phyloP scores from a whole-genome alignment of 148 eudicot genomes.

The Agrostemma githago region DNA sequence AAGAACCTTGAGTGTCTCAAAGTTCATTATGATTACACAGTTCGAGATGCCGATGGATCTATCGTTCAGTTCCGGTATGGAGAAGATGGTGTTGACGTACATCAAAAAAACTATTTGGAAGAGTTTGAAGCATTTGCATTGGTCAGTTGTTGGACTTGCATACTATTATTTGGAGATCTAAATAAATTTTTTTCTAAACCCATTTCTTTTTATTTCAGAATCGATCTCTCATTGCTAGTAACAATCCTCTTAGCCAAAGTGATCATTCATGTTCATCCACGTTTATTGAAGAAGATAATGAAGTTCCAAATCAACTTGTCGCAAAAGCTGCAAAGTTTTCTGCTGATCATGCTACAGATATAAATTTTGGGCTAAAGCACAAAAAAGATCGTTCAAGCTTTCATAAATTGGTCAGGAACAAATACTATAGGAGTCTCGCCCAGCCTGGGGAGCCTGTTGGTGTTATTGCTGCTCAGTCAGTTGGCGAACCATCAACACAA shows the following conservation, averaged over 20 bases:
- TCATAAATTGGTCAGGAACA: slow-evolving; percentile 60
- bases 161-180: neutral
- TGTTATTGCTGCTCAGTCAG: slow-evolving; percentile 90
- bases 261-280: slow-evolving; percentile 40
- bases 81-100: slow-evolving; percentile 96
- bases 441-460: slow-evolving; percentile 98
- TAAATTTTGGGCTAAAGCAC: slow-evolving; percentile 12
- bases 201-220: slow-evolving; percentile 41
- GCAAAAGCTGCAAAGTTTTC: slow-evolving; percentile 40
- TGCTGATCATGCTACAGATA: slow-evolving; percentile 11
- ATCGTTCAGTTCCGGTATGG: slow-evolving; percentile 86
- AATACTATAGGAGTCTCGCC: slow-evolving; percentile 80
- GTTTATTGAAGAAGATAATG: slow-evolving; percentile 48
- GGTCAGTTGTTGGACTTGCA: slow-evolving; percentile 37
- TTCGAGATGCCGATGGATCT: slow-evolving; percentile 97
- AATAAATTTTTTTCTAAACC: neutral
- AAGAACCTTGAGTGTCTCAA: slow-evolving; percentile 86
- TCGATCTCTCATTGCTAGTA: slow-evolving; percentile 43
- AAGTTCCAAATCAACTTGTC: slow-evolving; percentile 60
- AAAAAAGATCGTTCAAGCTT: slow-evolving; percentile 41
- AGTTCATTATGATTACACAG: slow-evolving; percentile 90
- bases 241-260: slow-evolving; percentile 44
- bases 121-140: slow-evolving; percentile 73
- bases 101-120: slow-evolving; percentile 70
- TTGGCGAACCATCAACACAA: slow-evolving; percentile 98